Conservation (phyloP, 805 yeast genomes). For the Starmerella sp. region DNA sequence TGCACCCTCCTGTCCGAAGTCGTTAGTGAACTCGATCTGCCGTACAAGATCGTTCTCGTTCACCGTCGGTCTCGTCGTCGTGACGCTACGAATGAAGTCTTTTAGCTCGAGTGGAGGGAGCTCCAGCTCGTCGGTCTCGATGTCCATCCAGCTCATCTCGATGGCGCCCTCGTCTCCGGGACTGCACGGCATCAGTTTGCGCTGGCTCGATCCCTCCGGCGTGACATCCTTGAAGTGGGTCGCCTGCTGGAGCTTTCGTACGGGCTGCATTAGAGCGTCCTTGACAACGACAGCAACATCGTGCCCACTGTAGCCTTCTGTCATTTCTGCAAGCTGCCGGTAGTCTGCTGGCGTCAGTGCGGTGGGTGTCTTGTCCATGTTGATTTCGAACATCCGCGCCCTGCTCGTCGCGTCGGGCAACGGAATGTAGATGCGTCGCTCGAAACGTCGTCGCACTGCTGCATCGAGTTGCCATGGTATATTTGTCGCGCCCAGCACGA, state of each 20-base stretch:
- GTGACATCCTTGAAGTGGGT: conserved; percentile 73
- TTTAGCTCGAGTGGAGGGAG: conserved; percentile 85
- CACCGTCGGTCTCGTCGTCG: conserved; percentile 88
- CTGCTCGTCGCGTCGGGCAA: conserved; percentile 91
- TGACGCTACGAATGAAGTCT: conserved; percentile 87
- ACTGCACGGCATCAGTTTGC: conserved; percentile 77
- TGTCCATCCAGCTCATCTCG: conserved; percentile 90
- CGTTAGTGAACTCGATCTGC: conserved; percentile 80
- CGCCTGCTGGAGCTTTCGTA: conserved; percentile 87
- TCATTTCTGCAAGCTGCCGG: conserved; percentile 74
- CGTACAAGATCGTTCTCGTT: conserved; percentile 69
- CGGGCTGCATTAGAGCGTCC: conserved; percentile 97
- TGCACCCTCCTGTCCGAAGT: conserved; percentile 96
- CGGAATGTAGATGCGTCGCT: conserved; percentile 86
- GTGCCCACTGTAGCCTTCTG: conserved; percentile 95
- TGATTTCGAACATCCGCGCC: conserved; percentile 84
- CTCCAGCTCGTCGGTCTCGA: conserved; percentile 74
- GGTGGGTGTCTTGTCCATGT: conserved; percentile 85
- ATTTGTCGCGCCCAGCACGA: conserved; percentile 94
- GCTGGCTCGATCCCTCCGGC: conserved; percentile 16
- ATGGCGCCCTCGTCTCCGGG: conserved; percentile 85
- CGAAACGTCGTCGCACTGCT: conserved; percentile 93
- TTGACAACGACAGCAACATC: conserved; percentile 94
- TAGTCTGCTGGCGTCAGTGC: conserved; percentile 61
- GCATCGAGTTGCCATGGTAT: conserved; percentile 99